A percentile compares a stretch with the other conserved stretches of the same genome.
Evolutionary conservation across 2,329 filamentous ascomycete genomes (phyloP).

Genomic region (Emmonsiellopsis sp.): DNA sequence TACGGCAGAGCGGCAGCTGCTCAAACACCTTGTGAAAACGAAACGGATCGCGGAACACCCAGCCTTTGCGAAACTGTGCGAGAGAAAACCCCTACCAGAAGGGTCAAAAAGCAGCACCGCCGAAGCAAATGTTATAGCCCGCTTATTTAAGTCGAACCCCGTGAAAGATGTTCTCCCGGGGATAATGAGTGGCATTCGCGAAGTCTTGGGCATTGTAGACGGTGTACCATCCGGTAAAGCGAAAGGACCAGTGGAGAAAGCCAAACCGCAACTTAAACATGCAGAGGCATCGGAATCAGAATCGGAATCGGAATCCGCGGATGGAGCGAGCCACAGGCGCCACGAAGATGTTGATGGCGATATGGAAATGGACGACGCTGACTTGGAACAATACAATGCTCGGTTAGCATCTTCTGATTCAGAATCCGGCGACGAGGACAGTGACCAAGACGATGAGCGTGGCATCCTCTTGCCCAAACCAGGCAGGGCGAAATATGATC

Average conservation of each 20-base stretch:
- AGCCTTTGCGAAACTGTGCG: conserved; percentile 34
- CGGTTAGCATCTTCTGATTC: conserved; percentile 22
- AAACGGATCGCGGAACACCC: conserved; percentile 47
- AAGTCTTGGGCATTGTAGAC: conserved; percentile 27
- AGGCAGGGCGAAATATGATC: conserved; percentile 8
- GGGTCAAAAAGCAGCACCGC: conserved; percentile 33
- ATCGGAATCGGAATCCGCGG: conserved; percentile 1
- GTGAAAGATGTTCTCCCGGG: conserved; percentile 46
- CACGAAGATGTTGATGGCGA: neutral
- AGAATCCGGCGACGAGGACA: conserved; percentile 16
- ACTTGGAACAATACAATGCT: conserved; percentile 23
- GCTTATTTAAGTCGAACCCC: conserved; percentile 51
- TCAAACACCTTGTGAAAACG: conserved; percentile 47
- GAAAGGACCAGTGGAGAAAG: conserved; percentile 4
- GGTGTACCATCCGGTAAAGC: conserved; percentile 8
- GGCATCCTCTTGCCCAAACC: conserved; percentile 6
- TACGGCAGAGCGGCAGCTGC: conserved; percentile 45
- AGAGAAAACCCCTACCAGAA: conserved; percentile 25
- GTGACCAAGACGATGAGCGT: conserved; percentile 14
- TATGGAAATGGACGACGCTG: conserved; percentile 15
- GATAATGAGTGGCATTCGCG: conserved; percentile 33
- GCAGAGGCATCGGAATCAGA: conserved; percentile 5
- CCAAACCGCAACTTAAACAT: neutral
- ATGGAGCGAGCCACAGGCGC: neutral
- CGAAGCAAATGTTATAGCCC: conserved; percentile 48